phyloP scores from a whole-genome alignment of 1,284 basidiomycete species.

The Cryptococcus amylolentus region DNA sequence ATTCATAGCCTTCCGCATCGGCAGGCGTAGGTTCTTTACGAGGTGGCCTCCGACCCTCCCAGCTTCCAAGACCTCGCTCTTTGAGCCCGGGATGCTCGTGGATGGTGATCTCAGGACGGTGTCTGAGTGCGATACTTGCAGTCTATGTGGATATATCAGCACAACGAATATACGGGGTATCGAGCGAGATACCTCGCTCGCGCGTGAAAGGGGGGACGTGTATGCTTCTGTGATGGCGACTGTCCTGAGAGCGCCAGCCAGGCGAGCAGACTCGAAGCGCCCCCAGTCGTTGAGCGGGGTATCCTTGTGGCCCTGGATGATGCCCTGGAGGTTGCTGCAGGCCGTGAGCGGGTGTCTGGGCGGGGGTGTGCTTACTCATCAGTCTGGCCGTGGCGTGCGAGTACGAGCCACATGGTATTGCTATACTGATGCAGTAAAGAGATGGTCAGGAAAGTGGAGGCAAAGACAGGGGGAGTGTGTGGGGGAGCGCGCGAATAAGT shows the following conservation, averaged over 20 bases:
- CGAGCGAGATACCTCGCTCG: conserved; percentile 29
- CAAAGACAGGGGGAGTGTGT: too few relatives aligned
- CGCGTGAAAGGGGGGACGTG: conserved; percentile 34
- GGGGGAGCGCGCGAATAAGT: too few relatives aligned
- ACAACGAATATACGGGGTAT: too few relatives aligned
- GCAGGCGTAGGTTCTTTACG: conserved; percentile 22
- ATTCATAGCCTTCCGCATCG: conserved; percentile 28
- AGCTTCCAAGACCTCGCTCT: conserved; percentile 34
- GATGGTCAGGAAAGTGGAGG: too few relatives aligned
- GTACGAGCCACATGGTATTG: conserved; percentile 31
- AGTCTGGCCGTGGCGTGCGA: conserved; percentile 46
- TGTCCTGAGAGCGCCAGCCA: conserved; percentile 24
- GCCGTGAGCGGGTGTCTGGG: not conserved
- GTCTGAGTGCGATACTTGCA: conserved; percentile 26
- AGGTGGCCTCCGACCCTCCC: conserved; percentile 31
- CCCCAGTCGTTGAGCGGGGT: conserved; percentile 44
- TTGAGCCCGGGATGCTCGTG: conserved; percentile 23
- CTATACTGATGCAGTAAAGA: too few relatives aligned
- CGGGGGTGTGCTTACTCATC: conserved; percentile 31
- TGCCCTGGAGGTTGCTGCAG: conserved; percentile 38
- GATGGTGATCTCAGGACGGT: conserved; percentile 23
- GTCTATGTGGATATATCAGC: conserved; percentile 23
- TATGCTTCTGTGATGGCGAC: conserved; percentile 28
- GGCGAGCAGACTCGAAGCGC: conserved; percentile 24
- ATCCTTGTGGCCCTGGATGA: conserved; percentile 48